Percentiles rank a stretch among this genome's conserved stretches.
These are phyloP conservation scores for Thielaviopsis populi DNA, from an alignment of 2,329 filamentous ascomycete species.

Conservation along the genomic window DNA sequence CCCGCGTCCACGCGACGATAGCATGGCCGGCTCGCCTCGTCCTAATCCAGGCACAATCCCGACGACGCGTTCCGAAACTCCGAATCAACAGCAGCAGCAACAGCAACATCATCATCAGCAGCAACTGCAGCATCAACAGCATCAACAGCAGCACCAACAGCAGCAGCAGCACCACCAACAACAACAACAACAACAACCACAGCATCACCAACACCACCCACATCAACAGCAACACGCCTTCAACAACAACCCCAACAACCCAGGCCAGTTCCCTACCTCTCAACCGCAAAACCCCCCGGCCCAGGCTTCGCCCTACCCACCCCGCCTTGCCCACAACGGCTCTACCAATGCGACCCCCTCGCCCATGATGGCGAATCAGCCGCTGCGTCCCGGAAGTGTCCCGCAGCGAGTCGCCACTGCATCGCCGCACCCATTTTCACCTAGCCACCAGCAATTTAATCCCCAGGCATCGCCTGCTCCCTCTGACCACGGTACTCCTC, in stretches of 20 bases:
- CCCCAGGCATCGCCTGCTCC: constrained; percentile 61
- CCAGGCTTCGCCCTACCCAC: constrained; percentile 51
- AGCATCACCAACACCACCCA: background rate
- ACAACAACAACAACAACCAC: background rate
- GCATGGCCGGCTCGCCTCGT: constrained; percentile 65
- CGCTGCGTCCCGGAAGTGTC: constrained; percentile 53
- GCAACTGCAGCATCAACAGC: background rate
- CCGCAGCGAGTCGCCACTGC: constrained; percentile 76
- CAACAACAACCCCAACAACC: background rate
- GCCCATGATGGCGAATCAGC: constrained; percentile 79
- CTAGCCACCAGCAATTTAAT: constrained; percentile 55
- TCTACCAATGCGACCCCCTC: constrained; percentile 80
- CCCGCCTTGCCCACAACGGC: constrained; percentile 67
- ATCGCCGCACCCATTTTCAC: constrained; percentile 82
- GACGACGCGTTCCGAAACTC: constrained; percentile 81
- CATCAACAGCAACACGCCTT: constrained; percentile 3
- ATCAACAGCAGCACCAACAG: constrained; percentile 41
- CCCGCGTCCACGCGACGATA: constrained; percentile 67
- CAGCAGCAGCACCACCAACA: background rate
- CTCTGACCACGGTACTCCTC: constrained; percentile 62
- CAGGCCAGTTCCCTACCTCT: background rate
- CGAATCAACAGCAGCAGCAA: constrained; percentile 49
- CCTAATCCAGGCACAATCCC: constrained; percentile 60
- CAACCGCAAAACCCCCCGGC: constrained; percentile 5
- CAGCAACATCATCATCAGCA: background rate